phyloP scores from a whole-genome alignment of 2,329 filamentous ascomycete genomes.

The Trichoderma sp. region DNA sequence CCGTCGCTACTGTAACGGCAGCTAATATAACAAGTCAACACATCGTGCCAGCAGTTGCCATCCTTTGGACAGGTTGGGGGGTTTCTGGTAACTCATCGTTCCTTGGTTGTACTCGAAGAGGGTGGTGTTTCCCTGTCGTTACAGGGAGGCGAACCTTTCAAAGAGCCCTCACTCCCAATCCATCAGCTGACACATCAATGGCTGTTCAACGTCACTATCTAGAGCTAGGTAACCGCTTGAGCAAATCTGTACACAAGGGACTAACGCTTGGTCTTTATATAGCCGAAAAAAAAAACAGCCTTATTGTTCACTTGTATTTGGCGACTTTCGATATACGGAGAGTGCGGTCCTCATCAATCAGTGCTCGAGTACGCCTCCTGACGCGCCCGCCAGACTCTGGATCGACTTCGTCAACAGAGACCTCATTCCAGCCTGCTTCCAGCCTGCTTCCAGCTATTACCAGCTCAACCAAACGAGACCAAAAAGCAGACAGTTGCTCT shows the following conservation, averaged over 20 bases:
- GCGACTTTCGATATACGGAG: background rate
- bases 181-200: background rate
- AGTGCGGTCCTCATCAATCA: background rate
- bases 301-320: background rate
- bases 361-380: background rate
- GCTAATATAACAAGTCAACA: background rate
- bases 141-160: background rate
- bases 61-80: background rate
- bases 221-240: background rate
- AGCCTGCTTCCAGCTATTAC: background rate
- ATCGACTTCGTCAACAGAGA: background rate
- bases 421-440: background rate
- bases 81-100: background rate
- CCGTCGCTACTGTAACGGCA: background rate
- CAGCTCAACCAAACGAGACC: background rate
- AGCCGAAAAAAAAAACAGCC: background rate
- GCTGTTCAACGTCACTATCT: rapidly evolving
- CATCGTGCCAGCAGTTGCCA: background rate
- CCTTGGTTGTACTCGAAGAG: background rate
- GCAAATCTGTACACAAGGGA: background rate
- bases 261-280: background rate
- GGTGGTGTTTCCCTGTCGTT: background rate
- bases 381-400: background rate
- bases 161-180: background rate
- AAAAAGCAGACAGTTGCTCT: background rate